phyloP scores from a whole-genome alignment of 148 eudicot species.

The Chenopodium album region DNA sequence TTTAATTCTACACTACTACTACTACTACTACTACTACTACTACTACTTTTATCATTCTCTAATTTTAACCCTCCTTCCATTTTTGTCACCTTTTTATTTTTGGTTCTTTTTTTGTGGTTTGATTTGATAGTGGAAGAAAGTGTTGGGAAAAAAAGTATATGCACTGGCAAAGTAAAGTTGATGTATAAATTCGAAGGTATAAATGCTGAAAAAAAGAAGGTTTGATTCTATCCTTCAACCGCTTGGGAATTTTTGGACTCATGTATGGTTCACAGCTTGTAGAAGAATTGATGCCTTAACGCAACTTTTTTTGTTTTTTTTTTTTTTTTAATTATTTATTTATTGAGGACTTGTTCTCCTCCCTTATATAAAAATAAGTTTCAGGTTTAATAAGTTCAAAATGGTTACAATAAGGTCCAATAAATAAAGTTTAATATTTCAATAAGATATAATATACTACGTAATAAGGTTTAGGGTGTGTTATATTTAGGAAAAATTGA shows the following conservation, averaged over 20 bases:
- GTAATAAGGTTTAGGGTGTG: no score
- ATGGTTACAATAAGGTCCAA: no score
- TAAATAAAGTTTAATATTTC: no score
- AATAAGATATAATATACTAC: no score
- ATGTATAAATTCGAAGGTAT: neutral
- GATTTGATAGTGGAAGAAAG: neutral
- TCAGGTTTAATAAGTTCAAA: no score
- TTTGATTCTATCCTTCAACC: conserved; percentile 11
- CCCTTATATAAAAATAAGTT: no score
- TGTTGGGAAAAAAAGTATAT: neutral
- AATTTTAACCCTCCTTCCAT: neutral
- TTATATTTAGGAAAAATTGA: no score
- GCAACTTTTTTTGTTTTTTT: neutral
- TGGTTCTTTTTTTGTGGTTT: neutral
- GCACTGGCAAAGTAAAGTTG: neutral
- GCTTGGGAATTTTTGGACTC: neutral
- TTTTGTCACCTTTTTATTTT: neutral
- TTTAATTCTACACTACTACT: neutral
- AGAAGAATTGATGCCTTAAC: conserved; percentile 2
- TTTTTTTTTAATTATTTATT: neutral
- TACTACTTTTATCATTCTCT: neutral
- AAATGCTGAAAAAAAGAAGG: neutral
- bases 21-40: neutral
- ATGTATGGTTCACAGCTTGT: neutral
- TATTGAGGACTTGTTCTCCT: no score